Evolutionary conservation across 176 grass and related monocot genomes (phyloP), one percentile per base, ranked within the genome.

Genomic region (Phyllostachys edulis): DNA sequence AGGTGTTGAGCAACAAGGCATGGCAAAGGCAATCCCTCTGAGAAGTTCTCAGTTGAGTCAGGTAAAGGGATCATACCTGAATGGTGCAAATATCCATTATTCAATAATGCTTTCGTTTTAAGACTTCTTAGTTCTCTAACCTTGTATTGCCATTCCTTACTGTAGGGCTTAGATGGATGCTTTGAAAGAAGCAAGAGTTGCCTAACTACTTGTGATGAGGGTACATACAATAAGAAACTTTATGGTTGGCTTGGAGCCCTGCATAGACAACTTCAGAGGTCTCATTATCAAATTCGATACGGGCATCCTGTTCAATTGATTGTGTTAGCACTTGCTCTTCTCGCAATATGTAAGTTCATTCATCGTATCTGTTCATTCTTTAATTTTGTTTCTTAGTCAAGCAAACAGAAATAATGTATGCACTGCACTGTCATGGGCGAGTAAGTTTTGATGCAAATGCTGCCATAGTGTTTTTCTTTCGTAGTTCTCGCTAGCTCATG

Each of bases 281-380:
- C 93, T 20, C 93, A 87, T 0, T 92, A 95, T 84, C 93, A 92
- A 83, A 85, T 95, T 75, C 93, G 67, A 83, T 93, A 95, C 82
- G 83, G 89, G 4, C 80, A 45, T 16, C 85, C 80, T 83, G 38
- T 83, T 85, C 85, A 92, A 73, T 66, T 83, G 20, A 85, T 73
- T 73, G 6, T 90, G n/a, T 80, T 73, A 46, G n/a, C 56, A 24
- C 52, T 88, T 72, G 81, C 76, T 83, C 24, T 87, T 63, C 50
- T 92, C 51, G 49, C 88, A 68, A 76, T 85, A 67, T 84, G 92
- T 94, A 86, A 92, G 92, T 79, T 67, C 12, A 0, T 69, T 74
- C 16, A 2, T 61, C 14, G 9, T 81, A 54, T 66, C 50, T 80
- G 3, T 62, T 59, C 0, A 71, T 62, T 75, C 47, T 60, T 76